Percentiles rank a stretch among this genome's conserved stretches.
phyloP scores from a whole-genome alignment of 768 basidiomycete genomes.

The Naganishia antarctica region DNA sequence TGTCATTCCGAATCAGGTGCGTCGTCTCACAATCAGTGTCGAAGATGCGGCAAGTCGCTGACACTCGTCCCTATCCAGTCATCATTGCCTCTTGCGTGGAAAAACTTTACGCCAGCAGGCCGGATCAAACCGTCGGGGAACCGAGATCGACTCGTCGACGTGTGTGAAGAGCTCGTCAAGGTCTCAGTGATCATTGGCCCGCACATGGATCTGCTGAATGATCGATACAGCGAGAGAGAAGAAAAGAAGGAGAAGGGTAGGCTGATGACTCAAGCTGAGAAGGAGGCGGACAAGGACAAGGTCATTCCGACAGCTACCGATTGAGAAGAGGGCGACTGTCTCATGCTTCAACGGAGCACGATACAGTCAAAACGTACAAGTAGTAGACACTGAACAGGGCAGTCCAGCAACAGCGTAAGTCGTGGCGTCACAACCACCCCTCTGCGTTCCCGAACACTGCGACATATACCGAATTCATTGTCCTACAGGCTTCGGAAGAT shows the following conservation, averaged over 20 bases:
- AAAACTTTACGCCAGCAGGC: conserved; percentile 38
- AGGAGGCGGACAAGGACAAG: conserved; percentile 38
- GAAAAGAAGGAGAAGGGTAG: conserved; percentile 42
- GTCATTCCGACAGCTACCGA: conserved; percentile 6
- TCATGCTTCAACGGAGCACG: too few species aligned
- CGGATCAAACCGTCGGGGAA: conserved; percentile 46
- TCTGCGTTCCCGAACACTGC: too few species aligned
- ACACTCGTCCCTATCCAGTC: too few species aligned
- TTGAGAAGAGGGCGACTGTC: not conserved
- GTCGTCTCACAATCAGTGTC: not conserved
- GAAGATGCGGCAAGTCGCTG: too few species aligned
- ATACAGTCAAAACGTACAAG: too few species aligned
- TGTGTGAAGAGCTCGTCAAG: conserved; percentile 50
- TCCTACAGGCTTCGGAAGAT: too few species aligned
- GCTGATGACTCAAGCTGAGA: conserved; percentile 46
- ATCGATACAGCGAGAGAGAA: conserved; percentile 44
- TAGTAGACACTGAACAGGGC: too few species aligned
- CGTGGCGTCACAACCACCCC: too few species aligned
- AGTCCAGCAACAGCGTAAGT: too few species aligned
- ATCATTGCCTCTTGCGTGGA: conserved; percentile 47
- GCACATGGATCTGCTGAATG: conserved; percentile 37
- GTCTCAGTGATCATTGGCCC: conserved; percentile 39
- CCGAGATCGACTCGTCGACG: conserved; percentile 49
- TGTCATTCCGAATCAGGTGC: conserved; percentile 37
- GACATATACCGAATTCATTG: too few species aligned